Evolutionary conservation across 2,329 filamentous ascomycete genomes (phyloP).

Genomic region (Nemania serpens): DNA sequence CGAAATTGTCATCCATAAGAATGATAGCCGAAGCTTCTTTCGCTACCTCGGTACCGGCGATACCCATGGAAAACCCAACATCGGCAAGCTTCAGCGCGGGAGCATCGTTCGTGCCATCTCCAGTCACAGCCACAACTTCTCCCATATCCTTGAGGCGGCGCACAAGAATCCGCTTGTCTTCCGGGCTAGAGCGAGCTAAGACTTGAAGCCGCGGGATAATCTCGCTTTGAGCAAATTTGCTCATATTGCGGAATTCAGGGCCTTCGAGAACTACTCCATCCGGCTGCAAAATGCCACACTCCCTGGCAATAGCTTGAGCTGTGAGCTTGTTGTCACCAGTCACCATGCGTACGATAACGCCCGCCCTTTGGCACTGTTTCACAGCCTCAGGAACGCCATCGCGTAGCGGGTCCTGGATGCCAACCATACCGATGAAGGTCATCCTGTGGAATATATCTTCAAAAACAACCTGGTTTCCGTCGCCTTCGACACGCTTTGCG

Average conservation of each 20-base stretch:
- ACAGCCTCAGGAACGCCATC: constrained; percentile 76
- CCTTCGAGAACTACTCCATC: constrained; percentile 78
- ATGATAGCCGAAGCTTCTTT: constrained; percentile 87
- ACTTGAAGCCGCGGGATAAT: constrained; percentile 73
- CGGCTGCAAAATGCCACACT: constrained; percentile 74
- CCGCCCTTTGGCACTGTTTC: constrained; percentile 72
- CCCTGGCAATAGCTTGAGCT: constrained; percentile 76
- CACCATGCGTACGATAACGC: constrained; percentile 83
- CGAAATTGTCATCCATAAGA: constrained; percentile 86
- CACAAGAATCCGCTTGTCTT: constrained; percentile 77
- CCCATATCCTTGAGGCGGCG: constrained; percentile 71
- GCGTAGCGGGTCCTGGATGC: constrained; percentile 81
- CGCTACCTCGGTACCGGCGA: constrained; percentile 80
- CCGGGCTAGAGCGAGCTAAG: constrained; percentile 73
- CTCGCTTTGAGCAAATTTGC: constrained; percentile 65
- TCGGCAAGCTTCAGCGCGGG: constrained; percentile 81
- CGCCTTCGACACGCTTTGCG: constrained; percentile 57
- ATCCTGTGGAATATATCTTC: constrained; percentile 70
- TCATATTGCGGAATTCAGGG: constrained; percentile 75
- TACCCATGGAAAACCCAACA: constrained; percentile 86
- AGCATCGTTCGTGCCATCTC: constrained; percentile 83
- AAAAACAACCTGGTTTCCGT: constrained; percentile 66
- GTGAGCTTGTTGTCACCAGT: constrained; percentile 83
- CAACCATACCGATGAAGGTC: constrained; percentile 71
- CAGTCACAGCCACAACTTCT: constrained; percentile 81